Evolutionary conservation across 1,284 basidiomycete species (phyloP).

Genomic region (Ustilago shanxiensis): DNA sequence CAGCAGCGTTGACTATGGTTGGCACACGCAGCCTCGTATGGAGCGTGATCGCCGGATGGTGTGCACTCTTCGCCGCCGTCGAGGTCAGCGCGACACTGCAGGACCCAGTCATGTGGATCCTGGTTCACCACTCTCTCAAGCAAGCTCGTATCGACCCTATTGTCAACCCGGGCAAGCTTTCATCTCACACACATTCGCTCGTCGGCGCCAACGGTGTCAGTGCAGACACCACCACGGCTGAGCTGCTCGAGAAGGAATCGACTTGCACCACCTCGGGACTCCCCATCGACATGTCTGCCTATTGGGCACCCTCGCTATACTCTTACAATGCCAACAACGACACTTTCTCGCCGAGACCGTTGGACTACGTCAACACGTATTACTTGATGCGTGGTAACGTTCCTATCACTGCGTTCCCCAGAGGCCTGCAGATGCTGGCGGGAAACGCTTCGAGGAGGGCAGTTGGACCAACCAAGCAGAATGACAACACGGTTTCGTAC

Average conservation of each 20-base stretch:
- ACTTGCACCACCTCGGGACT: slow-evolving; percentile 71
- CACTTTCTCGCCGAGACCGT: slow-evolving; percentile 48
- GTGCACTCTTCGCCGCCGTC: slow-evolving; percentile 15
- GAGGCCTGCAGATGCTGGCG: slow-evolving; percentile 71
- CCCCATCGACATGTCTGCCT: slow-evolving; percentile 71
- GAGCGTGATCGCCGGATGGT: slow-evolving; percentile 19
- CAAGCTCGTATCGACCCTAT: slow-evolving; percentile 73
- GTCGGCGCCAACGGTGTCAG: slow-evolving; percentile 61
- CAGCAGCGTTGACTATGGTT: slow-evolving; percentile 12
- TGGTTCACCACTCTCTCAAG: slow-evolving; percentile 58
- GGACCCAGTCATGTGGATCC: slow-evolving; percentile 50
- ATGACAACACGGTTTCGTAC: slow-evolving; percentile 70
- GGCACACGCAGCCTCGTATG: slow-evolving; percentile 12
- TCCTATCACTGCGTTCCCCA: slow-evolving; percentile 70
- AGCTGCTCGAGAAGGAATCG: slow-evolving; percentile 16
- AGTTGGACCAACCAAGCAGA: slow-evolving; percentile 29
- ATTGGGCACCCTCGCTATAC: slow-evolving; percentile 73
- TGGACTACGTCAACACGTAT: slow-evolving; percentile 67
- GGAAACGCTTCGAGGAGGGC: slow-evolving; percentile 66
- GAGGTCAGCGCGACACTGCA: slow-evolving; percentile 18
- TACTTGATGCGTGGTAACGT: slow-evolving; percentile 67
- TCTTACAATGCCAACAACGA: slow-evolving; percentile 59
- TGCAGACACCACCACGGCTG: slow-evolving; percentile 26
- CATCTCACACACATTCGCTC: slow-evolving; percentile 72
- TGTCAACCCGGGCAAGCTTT: slow-evolving; percentile 71